Evolutionary conservation across 805 yeast species (phyloP).

Genomic region (Ogataea ramenticola): DNA sequence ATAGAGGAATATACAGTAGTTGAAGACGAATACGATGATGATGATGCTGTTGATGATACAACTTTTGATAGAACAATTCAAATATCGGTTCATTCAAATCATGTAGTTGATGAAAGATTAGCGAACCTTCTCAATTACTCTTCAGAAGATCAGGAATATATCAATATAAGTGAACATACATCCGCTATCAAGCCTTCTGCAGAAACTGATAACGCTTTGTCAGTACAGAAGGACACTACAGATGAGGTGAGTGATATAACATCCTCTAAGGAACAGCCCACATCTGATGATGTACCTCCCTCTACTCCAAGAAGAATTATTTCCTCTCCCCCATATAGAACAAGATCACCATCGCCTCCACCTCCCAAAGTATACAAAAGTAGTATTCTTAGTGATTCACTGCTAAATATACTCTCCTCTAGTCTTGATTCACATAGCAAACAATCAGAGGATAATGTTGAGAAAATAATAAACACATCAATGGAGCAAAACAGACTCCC

Average conservation of each 20-base stretch:
- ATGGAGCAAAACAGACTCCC: background rate
- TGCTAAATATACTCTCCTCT: background rate
- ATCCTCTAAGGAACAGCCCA: background rate
- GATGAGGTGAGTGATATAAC: background rate
- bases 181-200: too few species aligned
- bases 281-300: background rate
- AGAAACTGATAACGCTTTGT: too few species aligned
- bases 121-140: background rate
- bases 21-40: background rate
- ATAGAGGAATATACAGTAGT: background rate
- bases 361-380: conserved; percentile 1
- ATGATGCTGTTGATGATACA: background rate
- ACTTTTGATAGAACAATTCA: background rate
- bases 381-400: background rate
- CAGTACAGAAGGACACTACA: too few species aligned
- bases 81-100: background rate
- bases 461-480: background rate
- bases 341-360: background rate
- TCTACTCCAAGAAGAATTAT: background rate
- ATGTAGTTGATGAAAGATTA: background rate
- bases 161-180: too few species aligned
- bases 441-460: background rate
- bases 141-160: background rate
- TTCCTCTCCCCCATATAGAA: background rate
- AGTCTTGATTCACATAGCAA: background rate